Evolutionary conservation across 2,329 filamentous ascomycete species (phyloP).

Genomic region (Colletotrichum limetticola): DNA sequence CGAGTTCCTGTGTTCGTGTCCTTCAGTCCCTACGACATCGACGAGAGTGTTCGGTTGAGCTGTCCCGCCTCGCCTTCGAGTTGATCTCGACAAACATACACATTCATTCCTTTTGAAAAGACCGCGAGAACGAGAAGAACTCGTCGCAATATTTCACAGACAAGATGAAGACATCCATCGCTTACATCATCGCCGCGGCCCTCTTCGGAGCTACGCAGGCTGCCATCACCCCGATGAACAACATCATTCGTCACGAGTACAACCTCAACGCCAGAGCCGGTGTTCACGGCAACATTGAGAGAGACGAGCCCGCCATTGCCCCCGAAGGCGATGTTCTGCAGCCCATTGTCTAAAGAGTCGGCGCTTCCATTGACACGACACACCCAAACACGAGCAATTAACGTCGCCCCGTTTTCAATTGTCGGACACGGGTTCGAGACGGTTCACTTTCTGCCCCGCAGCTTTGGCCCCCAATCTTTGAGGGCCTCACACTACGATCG

Average conservation of each 20-base stretch:
- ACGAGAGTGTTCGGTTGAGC: background rate
- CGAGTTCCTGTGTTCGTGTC: background rate
- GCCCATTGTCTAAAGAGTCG: background rate
- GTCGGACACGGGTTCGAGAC: background rate
- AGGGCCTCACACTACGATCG: background rate
- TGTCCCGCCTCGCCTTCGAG: background rate
- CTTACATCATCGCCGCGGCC: constrained; percentile 16
- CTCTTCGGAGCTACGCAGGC: constrained; percentile 28
- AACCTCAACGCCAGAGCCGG: constrained; percentile 31
- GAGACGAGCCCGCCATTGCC: background rate
- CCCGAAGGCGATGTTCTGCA: constrained; percentile 11
- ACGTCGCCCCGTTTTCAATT: background rate
- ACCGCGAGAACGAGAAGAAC: background rate
- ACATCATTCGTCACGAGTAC: constrained; percentile 34
- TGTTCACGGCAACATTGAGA: constrained; percentile 18
- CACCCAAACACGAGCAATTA: background rate
- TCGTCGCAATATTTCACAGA: background rate
- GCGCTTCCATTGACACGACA: too few relatives aligned
- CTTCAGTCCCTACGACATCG: background rate
- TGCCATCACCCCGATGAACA: constrained; percentile 29
- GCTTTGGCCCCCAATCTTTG: background rate
- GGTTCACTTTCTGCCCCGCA: background rate
- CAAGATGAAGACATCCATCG: constrained; percentile 28
- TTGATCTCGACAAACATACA: constrained; percentile 10
- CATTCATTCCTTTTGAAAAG: background rate